A percentile compares a stretch with the other conserved stretches of the same genome.
These are phyloP conservation scores for Colletotrichum agaves DNA, from an alignment of 2,329 filamentous ascomycete species.

Conservation along the genomic window DNA sequence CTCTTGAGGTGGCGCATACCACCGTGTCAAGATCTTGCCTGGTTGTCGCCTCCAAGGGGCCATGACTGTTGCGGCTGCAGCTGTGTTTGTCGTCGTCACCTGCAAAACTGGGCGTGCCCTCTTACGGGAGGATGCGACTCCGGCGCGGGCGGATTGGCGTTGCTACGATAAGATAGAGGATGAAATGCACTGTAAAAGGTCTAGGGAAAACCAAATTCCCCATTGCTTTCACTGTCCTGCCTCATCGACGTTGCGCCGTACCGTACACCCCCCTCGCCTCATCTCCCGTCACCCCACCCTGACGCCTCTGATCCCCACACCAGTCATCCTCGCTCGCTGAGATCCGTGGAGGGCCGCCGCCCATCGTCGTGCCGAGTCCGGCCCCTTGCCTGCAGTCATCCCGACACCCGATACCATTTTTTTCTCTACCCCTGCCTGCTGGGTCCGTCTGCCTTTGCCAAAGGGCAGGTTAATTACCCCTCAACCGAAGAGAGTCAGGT, in stretches of 20 bases:
- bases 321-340: not conserved
- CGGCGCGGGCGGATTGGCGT: not conserved
- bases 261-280: not conserved
- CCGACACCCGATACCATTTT: conserved; percentile 8
- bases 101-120: too few species aligned
- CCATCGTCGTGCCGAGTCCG: conserved; percentile 17
- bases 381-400: not conserved
- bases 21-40: too few species aligned
- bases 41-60: too few species aligned
- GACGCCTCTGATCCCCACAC: not conserved
- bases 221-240: conserved; percentile 16
- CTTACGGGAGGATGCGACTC: conserved; percentile 26
- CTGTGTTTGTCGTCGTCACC: too few species aligned
- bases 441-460: too few species aligned
- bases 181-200: not conserved
- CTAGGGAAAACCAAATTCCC: conserved; percentile 10
- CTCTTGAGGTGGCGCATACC: too few species aligned
- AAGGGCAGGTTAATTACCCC: not conserved
- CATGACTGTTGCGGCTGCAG: too few species aligned
- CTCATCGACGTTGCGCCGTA: conserved; percentile 26
- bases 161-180: not conserved
- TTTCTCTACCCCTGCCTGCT: too few species aligned
- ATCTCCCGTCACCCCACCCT: not conserved
- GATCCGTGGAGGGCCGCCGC: conserved; percentile 8
- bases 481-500: too few species aligned